phyloP scores from a whole-genome alignment of 306 rosid genomes.

The Ziziphus jujuba region DNA sequence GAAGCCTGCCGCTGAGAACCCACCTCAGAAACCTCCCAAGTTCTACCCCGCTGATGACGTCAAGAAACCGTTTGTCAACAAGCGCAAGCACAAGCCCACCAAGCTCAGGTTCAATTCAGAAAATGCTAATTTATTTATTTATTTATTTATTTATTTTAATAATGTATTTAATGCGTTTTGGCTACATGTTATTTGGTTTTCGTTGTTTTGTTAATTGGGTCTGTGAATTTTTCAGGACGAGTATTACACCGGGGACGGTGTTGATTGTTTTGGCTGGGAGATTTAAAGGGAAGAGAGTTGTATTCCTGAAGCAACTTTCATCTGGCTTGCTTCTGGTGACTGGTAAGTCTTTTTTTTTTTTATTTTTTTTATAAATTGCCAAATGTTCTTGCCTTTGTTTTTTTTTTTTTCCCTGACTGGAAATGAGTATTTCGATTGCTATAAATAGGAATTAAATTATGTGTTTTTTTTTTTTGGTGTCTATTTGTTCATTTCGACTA shows the following conservation, averaged over 20 bases:
- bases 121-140: background rate
- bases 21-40: slow-evolving; percentile 33
- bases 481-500: too few relatives aligned
- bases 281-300: slow-evolving; percentile 45
- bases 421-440: background rate
- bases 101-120: slow-evolving; percentile 26
- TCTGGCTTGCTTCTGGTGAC: slow-evolving; percentile 43
- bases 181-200: background rate
- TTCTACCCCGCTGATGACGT: slow-evolving; percentile 41
- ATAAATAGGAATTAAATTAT: too few relatives aligned
- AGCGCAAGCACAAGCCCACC: slow-evolving; percentile 36
- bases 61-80: slow-evolving; percentile 37
- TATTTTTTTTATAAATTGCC: too few relatives aligned
- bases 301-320: slow-evolving; percentile 34
- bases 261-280: slow-evolving; percentile 39
- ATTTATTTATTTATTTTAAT: background rate
- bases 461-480: too few relatives aligned
- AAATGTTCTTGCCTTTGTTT: too few relatives aligned
- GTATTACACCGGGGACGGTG: slow-evolving; percentile 38
- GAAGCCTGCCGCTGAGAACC: slow-evolving; percentile 21
- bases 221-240: slow-evolving; percentile 17
- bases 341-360: slow-evolving; percentile 6
- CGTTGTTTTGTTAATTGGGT: background rate
- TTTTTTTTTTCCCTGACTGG: background rate
- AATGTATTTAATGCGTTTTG: background rate